Conservation (phyloP, 306 rosid genomes). For the Prunus campanulata region DNA sequence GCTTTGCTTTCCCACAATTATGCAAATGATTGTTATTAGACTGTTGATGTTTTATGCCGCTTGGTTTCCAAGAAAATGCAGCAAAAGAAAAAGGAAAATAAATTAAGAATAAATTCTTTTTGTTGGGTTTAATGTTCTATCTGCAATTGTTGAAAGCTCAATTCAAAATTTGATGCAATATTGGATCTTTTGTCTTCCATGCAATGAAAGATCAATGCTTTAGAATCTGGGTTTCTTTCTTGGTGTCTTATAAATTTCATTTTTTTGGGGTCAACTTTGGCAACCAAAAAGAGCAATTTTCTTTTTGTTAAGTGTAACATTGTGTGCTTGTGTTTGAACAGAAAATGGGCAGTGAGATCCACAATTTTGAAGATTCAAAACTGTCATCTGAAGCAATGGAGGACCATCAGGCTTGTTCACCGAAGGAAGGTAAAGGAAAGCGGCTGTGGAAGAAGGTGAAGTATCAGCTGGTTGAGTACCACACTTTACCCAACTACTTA, state of each 20-base stretch:
- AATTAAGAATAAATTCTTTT: background rate
- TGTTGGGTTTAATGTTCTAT: background rate
- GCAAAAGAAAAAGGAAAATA: background rate
- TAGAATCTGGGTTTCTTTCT: background rate
- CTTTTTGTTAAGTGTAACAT: background rate
- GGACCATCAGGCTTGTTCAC: constrained; percentile 15
- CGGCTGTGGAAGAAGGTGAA: constrained; percentile 86
- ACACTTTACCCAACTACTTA: constrained; percentile 73
- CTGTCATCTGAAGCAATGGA: constrained; percentile 37
- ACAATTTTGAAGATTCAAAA: constrained; percentile 21
- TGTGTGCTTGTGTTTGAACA: constrained; percentile 17
- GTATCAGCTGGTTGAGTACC: constrained; percentile 93
- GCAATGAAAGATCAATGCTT: background rate
- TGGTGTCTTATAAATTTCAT: background rate
- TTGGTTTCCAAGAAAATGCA: background rate
- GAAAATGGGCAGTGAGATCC: constrained; percentile 23
- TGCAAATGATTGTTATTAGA: background rate
- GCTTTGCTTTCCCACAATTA: background rate
- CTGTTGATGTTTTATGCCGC: background rate
- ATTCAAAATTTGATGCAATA: background rate
- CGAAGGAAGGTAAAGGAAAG: constrained; percentile 60
- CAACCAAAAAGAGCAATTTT: background rate
- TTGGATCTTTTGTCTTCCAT: background rate
- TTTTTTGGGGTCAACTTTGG: background rate
- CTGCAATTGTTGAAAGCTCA: background rate